A percentile compares a stretch with the other conserved stretches of the same genome.
These are phyloP conservation scores for Dothiorella sarmentorum DNA, from an alignment of 2,329 filamentous ascomycete species.

Conservation along the genomic window DNA sequence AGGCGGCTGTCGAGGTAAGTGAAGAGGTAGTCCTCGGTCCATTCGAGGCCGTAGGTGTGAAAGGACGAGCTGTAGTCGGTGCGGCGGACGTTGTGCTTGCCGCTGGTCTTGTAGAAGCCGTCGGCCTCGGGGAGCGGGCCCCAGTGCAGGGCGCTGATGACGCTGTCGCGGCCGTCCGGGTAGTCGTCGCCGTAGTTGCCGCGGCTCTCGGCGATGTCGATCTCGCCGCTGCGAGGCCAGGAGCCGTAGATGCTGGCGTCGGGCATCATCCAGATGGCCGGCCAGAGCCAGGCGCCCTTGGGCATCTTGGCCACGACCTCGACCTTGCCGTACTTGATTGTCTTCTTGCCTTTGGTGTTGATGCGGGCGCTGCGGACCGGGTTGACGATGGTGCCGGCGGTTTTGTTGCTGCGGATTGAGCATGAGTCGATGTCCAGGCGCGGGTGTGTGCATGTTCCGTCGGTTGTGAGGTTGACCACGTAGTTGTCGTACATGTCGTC, in stretches of 20 bases:
- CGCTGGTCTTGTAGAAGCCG: conserved; percentile 31
- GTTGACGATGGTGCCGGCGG: conserved; percentile 47
- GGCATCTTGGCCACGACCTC: conserved; percentile 54
- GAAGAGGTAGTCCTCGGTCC: conserved; percentile 52
- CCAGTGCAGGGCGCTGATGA: conserved; percentile 49
- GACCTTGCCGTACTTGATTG: conserved; percentile 37
- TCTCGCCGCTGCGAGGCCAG: conserved; percentile 54
- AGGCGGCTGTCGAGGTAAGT: conserved; percentile 51
- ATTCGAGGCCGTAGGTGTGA: conserved; percentile 55
- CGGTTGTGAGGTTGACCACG: conserved; percentile 44
- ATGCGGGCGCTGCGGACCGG: conserved; percentile 50
- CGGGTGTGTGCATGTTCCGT: conserved; percentile 16
- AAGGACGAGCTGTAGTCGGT: conserved; percentile 39
- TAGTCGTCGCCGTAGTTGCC: conserved; percentile 45
- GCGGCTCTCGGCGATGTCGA: conserved; percentile 51
- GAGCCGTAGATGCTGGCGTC: conserved; percentile 29
- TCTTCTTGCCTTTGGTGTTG: conserved; percentile 46
- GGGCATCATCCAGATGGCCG: conserved; percentile 18
- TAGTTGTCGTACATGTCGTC: conserved; percentile 35
- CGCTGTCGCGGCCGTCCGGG: conserved; percentile 42
- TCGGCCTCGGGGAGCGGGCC: conserved; percentile 31
- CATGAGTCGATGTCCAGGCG: conserved; percentile 31
- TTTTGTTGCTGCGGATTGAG: conserved; percentile 42
- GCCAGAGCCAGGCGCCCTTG: conserved; percentile 51
- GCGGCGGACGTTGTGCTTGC: conserved; percentile 19